These are phyloP conservation scores for Collybia sordida DNA, from an alignment of 768 basidiomycete genomes.

Conservation along the genomic window DNA sequence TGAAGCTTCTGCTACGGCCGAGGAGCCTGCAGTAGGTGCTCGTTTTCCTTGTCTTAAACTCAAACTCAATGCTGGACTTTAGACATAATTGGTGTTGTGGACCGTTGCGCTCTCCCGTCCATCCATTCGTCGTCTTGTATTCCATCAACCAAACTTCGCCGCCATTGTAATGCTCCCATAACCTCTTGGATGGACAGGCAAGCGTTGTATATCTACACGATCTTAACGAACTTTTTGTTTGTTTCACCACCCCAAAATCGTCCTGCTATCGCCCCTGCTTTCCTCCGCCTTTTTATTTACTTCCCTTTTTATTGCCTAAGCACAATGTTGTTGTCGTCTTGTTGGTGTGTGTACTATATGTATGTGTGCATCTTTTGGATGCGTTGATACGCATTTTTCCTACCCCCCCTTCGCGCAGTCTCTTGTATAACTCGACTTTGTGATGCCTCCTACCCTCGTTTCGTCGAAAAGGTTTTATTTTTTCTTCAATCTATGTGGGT, in stretches of 20 bases:
- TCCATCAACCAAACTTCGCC: constrained; percentile 4
- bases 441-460: background rate
- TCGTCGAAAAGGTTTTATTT: background rate
- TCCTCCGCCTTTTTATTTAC: constrained; percentile 13
- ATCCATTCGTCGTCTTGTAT: constrained; percentile 11
- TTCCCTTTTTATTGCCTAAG: background rate
- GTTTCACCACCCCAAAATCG: constrained; percentile 12
- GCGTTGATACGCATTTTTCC: background rate
- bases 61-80: background rate
- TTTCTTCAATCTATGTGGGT: background rate
- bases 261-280: constrained; percentile 22
- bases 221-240: constrained; percentile 8
- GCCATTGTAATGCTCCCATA: constrained; percentile 8
- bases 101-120: background rate
- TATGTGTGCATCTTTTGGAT: constrained; percentile 1
- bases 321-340: background rate
- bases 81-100: constrained; percentile 4
- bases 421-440: constrained; percentile 2
- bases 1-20: constrained; percentile 31
- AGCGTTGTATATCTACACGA: constrained; percentile 10
- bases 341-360: constrained; percentile 3
- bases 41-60: background rate
- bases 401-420: background rate
- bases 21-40: constrained; percentile 8
- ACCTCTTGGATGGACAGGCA: constrained; percentile 9